Percentiles rank a stretch among this genome's conserved stretches.
Evolutionary conservation across 169 alveolate species (phyloP).

Genomic region (Cryptosporidium felis): DNA sequence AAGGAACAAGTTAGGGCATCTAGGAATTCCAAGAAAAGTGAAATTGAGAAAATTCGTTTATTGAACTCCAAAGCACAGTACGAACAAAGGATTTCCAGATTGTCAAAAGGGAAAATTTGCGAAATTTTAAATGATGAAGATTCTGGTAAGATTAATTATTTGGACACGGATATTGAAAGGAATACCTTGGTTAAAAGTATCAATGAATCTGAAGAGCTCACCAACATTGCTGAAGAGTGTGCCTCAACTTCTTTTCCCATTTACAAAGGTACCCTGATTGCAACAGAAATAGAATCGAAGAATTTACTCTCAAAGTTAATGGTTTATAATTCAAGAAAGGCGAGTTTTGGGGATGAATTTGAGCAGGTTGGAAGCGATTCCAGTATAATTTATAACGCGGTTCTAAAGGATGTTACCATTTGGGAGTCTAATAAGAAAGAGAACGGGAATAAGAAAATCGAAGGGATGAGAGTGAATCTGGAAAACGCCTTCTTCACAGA

Average conservation of each 20-base stretch:
- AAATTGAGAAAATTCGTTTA: not conserved
- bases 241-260: constrained; percentile 34
- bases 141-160: not conserved
- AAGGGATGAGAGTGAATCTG: constrained; percentile 27
- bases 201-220: constrained; percentile 20
- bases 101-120: constrained; percentile 2
- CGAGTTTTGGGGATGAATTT: constrained; percentile 50
- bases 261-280: constrained; percentile 30
- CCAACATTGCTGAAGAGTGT: constrained; percentile 6
- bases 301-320: constrained; percentile 19
- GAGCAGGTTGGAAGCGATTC: constrained; percentile 48
- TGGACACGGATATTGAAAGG: constrained; percentile 13
- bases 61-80: constrained; percentile 19
- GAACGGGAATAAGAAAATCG: not conserved
- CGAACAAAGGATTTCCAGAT: constrained; percentile 20
- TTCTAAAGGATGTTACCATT: constrained; percentile 21
- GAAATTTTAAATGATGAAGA: constrained; percentile 21
- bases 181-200: not conserved
- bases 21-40: not conserved
- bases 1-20: constrained; percentile 15
- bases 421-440: not conserved
- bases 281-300: constrained; percentile 29
- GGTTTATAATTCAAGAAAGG: constrained; percentile 20
- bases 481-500: constrained; percentile 49
- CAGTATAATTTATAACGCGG: constrained; percentile 11